Evolutionary conservation across 2,329 filamentous ascomycete species (phyloP), one percentile per base, ranked within the genome.

Genomic region (Ustilaginoidea virens): DNA sequence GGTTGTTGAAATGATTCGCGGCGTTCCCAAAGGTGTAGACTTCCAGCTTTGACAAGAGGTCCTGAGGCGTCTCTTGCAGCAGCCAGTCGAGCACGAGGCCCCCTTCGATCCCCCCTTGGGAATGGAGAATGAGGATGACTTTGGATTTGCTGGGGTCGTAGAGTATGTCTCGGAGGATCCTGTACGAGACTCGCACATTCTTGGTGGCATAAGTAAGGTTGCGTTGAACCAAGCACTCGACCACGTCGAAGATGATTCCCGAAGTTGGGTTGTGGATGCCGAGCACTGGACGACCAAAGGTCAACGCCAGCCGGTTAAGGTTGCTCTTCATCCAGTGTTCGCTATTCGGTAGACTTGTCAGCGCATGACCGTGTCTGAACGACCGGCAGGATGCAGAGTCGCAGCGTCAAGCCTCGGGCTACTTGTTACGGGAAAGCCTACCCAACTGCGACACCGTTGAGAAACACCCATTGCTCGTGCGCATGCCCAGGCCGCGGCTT

Each of bases 1-100:
- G 80, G 37, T 83, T 82, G 49, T 85, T 85, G 57, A 83, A 86
- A 48, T 86, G 79, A 42, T 82, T 82, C 1, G 80, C 76, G 0
- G 79, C 80, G 33, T 71, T 78, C 17, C 78, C 80, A 46, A 87
- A 87, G 0, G 80, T 86, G 49, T 75, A 77, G 3, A 87, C 67
- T 49, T 87, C 80, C 1, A 85, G 61, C 40, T 82, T 79, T 2
- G 60, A 51, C 5, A 83, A 55, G 4, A 76, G 53, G 36, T 75
- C 64, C 33, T 74, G 69, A 0, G 76, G 68, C 9, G 82, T 52
- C 44, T 85, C 79, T 36, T 76, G 71, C 1, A 85, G 58, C 2
- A 87, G 61, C 75, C 79, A 81, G 52, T 90, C 80, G 5, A 86
- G 51, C 5, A 81, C 72, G 31, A 85, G 55, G 3, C 76, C 67